Evolutionary conservation across 2,329 filamentous ascomycete species (phyloP), one percentile per base, ranked within the genome.

Genomic region (Apiospora rasikravindrae): DNA sequence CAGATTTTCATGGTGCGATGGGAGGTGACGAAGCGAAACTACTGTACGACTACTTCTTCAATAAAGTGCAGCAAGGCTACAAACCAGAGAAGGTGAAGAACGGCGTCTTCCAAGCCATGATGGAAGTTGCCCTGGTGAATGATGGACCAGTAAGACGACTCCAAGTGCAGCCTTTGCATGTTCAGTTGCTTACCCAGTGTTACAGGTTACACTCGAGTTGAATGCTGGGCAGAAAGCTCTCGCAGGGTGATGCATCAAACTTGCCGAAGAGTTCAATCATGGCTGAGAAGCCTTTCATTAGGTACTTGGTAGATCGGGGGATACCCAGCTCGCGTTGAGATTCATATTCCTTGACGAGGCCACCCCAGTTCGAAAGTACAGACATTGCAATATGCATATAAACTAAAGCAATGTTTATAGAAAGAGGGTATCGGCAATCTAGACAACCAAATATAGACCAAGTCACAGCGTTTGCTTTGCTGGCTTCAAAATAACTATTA

Each of bases 101-200:
- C 80, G 96, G 97, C n/a, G 91, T 96, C 42, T 99, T 99, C 82
- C 96, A 98, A 80, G 96, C 96, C 69, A 98, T 97, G 95, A 99
- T 99, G 96, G 93, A 98, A 79, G 96, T 99, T 72, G 93, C 93
- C 68, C 84, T 98, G 42, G 91, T 98, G 69, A 98, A 98, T 76
- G 96, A 98, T 76, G 91, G 91, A 0, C 91, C 91, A 70, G 91
- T 92, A 51, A 40, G 68, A 19, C 1, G 8, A 69, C 3, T 26
- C 8, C 14, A 3, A 26, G 3, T 26, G 16, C 45, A 11, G 19
- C 8, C 6, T 29, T 47, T 19, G 61, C 40, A 64, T 40, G 44
- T 4, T 6, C 37, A 69, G 45, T 57, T 49, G 53, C 69, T 76
- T 64, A 74, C 75, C 37, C 76, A 37, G 67, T 49, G 33, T 37